Evolutionary conservation across 441 rosid genomes (phyloP).

Genomic region (Viola pubescens): DNA sequence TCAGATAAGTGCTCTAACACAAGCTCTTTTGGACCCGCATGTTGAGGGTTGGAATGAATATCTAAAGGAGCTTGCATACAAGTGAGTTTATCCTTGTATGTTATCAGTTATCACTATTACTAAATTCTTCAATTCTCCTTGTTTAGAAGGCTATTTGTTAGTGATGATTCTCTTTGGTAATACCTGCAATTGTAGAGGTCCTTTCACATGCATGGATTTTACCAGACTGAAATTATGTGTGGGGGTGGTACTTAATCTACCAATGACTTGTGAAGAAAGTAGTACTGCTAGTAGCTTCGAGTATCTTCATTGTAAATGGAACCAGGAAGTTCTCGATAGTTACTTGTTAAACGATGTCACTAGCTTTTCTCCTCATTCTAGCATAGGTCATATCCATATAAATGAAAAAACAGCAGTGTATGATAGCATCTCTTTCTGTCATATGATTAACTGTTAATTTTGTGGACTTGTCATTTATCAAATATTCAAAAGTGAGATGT

Average conservation of each 20-base stretch:
- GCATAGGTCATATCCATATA: no score
- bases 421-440: no score
- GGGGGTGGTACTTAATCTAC: no score
- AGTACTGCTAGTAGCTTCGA: neutral
- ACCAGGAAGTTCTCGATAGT: neutral
- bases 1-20: slow-evolving; percentile 63
- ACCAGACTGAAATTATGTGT: no score
- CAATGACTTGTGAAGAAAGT: neutral
- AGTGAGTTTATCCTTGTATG: slow-evolving; percentile 38
- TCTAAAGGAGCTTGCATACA: slow-evolving; percentile 86
- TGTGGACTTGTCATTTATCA: no score
- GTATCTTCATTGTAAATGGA: neutral
- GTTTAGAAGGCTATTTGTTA: neutral
- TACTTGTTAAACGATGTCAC: neutral
- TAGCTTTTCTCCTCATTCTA: no score
- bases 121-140: neutral
- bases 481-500: no score
- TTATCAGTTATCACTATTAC: neutral
- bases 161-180: neutral
- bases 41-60: slow-evolving; percentile 82
- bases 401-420: no score
- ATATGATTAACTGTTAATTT: no score
- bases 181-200: slow-evolving; percentile 2
- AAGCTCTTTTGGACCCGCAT: slow-evolving; percentile 75
- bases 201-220: neutral